A percentile compares a stretch with the other conserved stretches of the same genome.
These are phyloP conservation scores for Loxodes magnus DNA, from an alignment of 73 alveolate genomes.

Conservation along the genomic window DNA sequence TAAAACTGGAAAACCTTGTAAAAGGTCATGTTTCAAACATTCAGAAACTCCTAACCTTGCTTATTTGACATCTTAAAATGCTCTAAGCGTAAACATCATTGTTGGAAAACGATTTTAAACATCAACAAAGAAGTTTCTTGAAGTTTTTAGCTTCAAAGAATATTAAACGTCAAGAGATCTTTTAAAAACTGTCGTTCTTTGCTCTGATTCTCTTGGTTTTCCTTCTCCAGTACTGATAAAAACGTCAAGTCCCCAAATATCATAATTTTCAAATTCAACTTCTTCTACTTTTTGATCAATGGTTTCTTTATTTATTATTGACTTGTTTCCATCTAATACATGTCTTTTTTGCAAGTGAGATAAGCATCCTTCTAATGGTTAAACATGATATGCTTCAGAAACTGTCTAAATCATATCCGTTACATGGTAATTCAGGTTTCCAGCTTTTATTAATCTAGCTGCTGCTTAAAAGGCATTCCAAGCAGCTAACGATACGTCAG, in stretches of 20 bases:
- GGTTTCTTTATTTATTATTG: slow-evolving; percentile 74
- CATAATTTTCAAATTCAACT: slow-evolving; percentile 64
- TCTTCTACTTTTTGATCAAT: slow-evolving; percentile 83
- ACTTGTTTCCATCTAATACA: slow-evolving; percentile 90
- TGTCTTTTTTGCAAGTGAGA: slow-evolving; percentile 93
- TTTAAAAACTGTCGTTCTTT: slow-evolving; percentile 90
- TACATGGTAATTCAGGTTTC: slow-evolving; percentile 16
- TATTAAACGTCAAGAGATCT: slow-evolving; percentile 80
- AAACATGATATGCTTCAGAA: slow-evolving; percentile 57
- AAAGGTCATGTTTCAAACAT: slow-evolving; percentile 73
- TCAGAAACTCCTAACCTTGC: slow-evolving; percentile 85
- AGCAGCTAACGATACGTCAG: slow-evolving; percentile 92
- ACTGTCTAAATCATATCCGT: slow-evolving; percentile 73
- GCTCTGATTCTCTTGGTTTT: slow-evolving; percentile 50
- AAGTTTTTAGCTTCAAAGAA: slow-evolving; percentile 32
- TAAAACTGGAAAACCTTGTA: slow-evolving; percentile 75
- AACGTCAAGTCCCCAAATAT: slow-evolving; percentile 32
- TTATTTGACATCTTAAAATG: slow-evolving; percentile 75
- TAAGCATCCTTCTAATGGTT: slow-evolving; percentile 77
- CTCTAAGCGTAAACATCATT: slow-evolving; percentile 82
- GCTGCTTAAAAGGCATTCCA: slow-evolving; percentile 89
- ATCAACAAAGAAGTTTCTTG: slow-evolving; percentile 70
- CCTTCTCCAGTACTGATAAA: slow-evolving; percentile 46
- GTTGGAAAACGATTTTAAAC: slow-evolving; percentile 88
- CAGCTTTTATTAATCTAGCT: slow-evolving; percentile 35